These are phyloP conservation scores for Debaryomyces sp. DNA, from an alignment of 1,139 yeast genomes.

Conservation along the genomic window DNA sequence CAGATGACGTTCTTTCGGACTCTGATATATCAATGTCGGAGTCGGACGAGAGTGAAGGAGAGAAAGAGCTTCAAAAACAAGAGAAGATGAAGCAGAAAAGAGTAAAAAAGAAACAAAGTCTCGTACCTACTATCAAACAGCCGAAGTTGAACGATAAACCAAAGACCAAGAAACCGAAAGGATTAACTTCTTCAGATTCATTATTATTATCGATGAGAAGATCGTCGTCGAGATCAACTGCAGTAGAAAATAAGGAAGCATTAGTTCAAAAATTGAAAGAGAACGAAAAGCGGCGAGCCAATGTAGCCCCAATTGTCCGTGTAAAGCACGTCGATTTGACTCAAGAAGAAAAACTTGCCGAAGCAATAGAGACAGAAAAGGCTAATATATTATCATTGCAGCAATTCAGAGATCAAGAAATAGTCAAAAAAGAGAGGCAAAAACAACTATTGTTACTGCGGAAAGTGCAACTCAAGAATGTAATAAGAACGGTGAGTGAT, in stretches of 20 bases:
- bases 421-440: conserved; percentile 76
- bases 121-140: conserved; percentile 52
- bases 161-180: conserved; percentile 18
- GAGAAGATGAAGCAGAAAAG: conserved; percentile 48
- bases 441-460: conserved; percentile 70
- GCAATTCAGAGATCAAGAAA: conserved; percentile 80
- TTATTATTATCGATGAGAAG: conserved; percentile 57
- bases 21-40: conserved; percentile 54
- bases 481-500: conserved; percentile 52
- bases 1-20: conserved; percentile 55
- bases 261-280: conserved; percentile 73
- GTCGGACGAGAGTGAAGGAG: conserved; percentile 68
- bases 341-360: conserved; percentile 82
- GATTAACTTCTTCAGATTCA: conserved; percentile 45
- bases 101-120: conserved; percentile 35
- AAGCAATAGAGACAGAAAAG: conserved; percentile 85
- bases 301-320: conserved; percentile 44
- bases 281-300: conserved; percentile 68
- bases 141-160: conserved; percentile 19
- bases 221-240: conserved; percentile 77
- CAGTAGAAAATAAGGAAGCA: conserved; percentile 76
- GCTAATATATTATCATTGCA: conserved; percentile 73
- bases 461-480: conserved; percentile 58
- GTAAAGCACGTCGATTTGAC: conserved; percentile 60
- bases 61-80: conserved; percentile 58